Conservation (phyloP, 768 basidiomycete genomes). For the Lactifluus subvellereus region DNA sequence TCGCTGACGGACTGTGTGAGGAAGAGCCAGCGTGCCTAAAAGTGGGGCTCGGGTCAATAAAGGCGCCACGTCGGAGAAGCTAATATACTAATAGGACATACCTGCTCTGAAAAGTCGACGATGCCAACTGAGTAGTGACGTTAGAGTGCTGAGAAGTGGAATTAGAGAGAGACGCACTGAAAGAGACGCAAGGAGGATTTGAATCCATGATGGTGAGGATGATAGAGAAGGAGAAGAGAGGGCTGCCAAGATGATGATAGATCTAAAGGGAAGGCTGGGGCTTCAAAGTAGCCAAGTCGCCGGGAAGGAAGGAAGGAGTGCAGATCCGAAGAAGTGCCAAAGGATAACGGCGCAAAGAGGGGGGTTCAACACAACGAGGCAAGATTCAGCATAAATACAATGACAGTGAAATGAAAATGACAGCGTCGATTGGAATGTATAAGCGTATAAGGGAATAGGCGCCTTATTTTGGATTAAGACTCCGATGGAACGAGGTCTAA, state of each 20-base stretch:
- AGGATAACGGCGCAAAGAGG: too few relatives aligned
- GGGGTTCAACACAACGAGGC: too few relatives aligned
- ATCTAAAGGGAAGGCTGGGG: too few relatives aligned
- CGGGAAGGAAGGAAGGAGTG: not conserved
- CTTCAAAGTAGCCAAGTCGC: not conserved
- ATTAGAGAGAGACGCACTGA: conserved; percentile 48
- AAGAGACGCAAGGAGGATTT: conserved; percentile 55
- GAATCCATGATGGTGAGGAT: conserved; percentile 20
- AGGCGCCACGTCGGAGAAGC: not conserved
- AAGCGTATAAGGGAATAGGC: not conserved
- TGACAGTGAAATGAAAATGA: not conserved
- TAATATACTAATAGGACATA: conserved; percentile 30
- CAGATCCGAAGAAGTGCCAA: not conserved
- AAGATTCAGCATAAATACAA: not conserved
- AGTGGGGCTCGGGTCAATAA: not conserved
- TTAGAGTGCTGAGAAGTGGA: conserved; percentile 1
- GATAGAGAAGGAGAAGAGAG: conserved; percentile 6
- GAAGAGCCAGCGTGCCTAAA: conserved; percentile 60
- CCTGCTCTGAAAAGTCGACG: conserved; percentile 74
- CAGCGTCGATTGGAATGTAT: not conserved
- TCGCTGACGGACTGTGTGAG: conserved; percentile 62
- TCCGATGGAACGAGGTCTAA: not conserved
- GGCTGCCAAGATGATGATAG: not conserved
- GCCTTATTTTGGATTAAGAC: conserved; percentile 6
- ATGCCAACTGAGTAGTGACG: conserved; percentile 53